A percentile compares a stretch with the other conserved stretches of the same genome.
phyloP scores from a whole-genome alignment of 257 asterid species.

The Rhazya stricta region DNA sequence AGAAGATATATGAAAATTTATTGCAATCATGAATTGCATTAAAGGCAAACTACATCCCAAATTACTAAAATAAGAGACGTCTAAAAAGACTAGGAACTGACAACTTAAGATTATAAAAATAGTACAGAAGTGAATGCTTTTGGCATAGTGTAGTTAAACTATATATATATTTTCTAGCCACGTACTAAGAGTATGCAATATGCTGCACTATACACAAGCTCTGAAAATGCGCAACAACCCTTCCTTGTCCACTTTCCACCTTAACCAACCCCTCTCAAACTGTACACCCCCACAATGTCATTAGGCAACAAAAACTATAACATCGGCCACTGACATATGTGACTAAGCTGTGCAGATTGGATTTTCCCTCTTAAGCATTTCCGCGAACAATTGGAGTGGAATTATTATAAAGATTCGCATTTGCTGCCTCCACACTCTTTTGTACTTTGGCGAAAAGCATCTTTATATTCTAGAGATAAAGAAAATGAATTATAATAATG shows the following conservation, averaged over 20 bases:
- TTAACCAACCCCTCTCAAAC: conserved; percentile 16
- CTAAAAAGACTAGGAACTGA: conserved; percentile 15
- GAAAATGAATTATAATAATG: too few species aligned
- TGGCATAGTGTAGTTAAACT: conserved; percentile 19
- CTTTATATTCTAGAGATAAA: too few species aligned
- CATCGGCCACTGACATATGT: conserved; percentile 1
- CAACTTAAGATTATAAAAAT: conserved; percentile 25
- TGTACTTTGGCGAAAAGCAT: too few species aligned
- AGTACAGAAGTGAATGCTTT: conserved; percentile 25
- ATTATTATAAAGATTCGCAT: neutral
- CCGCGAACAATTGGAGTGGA: neutral
- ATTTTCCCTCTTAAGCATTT: conserved; percentile 4
- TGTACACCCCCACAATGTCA: conserved; percentile 8
- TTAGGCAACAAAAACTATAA: neutral
- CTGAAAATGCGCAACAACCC: conserved; percentile 17
- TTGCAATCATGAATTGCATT: conserved; percentile 21
- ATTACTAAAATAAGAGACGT: conserved; percentile 26
- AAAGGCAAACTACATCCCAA: conserved; percentile 28
- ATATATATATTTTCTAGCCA: neutral
- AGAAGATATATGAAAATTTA: conserved; percentile 6
- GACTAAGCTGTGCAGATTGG: neutral
- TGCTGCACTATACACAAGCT: conserved; percentile 1
- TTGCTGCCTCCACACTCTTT: too few species aligned
- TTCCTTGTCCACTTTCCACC: conserved; percentile 7
- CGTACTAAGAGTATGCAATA: neutral